phyloP scores from a whole-genome alignment of 371 early-diverging fungal genomes.

The Cokeromyces recurvatus region DNA sequence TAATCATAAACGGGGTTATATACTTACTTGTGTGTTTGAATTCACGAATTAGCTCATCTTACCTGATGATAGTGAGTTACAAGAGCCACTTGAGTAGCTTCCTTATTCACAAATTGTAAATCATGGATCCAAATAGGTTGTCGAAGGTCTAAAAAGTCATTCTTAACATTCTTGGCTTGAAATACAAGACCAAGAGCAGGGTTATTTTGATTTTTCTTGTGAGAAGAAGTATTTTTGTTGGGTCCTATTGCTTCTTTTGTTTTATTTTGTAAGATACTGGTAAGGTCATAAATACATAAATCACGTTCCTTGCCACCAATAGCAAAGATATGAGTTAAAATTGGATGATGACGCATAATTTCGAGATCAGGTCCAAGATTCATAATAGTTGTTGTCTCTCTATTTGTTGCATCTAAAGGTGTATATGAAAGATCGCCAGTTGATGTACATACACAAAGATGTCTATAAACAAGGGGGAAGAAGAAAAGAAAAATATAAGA shows the following conservation, averaged over 20 bases:
- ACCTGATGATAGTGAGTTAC: slow-evolving; percentile 77
- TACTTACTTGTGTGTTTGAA: not conserved
- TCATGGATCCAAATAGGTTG: slow-evolving; percentile 89
- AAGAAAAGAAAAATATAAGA: too few relatives aligned
- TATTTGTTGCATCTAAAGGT: slow-evolving; percentile 3
- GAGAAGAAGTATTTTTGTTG: slow-evolving; percentile 19
- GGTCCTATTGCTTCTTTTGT: slow-evolving; percentile 20
- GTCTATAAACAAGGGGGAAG: slow-evolving; percentile 8
- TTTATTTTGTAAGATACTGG: slow-evolving; percentile 21
- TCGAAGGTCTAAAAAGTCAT: slow-evolving; percentile 77
- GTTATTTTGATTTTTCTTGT: slow-evolving; percentile 35
- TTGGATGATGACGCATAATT: slow-evolving; percentile 65
- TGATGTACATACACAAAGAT: slow-evolving; percentile 32
- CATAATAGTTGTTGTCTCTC: slow-evolving; percentile 8
- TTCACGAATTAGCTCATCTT: not conserved
- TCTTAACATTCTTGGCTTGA: slow-evolving; percentile 65
- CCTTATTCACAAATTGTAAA: slow-evolving; percentile 62
- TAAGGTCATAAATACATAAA: slow-evolving; percentile 72
- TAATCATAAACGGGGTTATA: slow-evolving; percentile 5
- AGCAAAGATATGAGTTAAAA: slow-evolving; percentile 65
- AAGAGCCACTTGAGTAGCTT: slow-evolving; percentile 51
- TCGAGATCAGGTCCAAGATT: slow-evolving; percentile 21
- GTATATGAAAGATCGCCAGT: slow-evolving; percentile 34
- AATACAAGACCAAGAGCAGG: slow-evolving; percentile 45
- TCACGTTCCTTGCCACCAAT: slow-evolving; percentile 87